Evolutionary conservation across 1,284 basidiomycete species (phyloP).

Genomic region (Peniophora sp.): DNA sequence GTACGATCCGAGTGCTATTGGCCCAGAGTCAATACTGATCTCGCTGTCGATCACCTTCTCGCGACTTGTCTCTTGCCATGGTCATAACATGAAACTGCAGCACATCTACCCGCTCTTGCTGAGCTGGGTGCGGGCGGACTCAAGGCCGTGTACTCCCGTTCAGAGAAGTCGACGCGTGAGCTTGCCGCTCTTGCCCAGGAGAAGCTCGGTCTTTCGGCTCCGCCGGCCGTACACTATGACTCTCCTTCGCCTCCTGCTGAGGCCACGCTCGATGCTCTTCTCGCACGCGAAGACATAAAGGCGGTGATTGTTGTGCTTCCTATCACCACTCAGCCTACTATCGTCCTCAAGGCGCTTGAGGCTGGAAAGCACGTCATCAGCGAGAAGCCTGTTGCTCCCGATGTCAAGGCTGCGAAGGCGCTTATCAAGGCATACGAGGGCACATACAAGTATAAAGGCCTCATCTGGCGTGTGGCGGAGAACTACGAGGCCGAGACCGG

Average conservation of each 20-base stretch:
- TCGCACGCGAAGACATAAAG: slow-evolving; percentile 57
- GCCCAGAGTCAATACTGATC: too few species aligned
- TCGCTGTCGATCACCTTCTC: too few species aligned
- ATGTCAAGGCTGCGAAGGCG: slow-evolving; percentile 52
- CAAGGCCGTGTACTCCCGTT: slow-evolving; percentile 75
- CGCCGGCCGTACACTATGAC: slow-evolving; percentile 49
- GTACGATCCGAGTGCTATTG: too few species aligned
- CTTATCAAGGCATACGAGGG: slow-evolving; percentile 63
- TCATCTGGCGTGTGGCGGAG: slow-evolving; percentile 83
- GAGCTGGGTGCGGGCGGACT: slow-evolving; percentile 41
- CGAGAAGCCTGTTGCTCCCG: slow-evolving; percentile 79
- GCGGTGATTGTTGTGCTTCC: slow-evolving; percentile 75
- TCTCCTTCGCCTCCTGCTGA: too few species aligned
- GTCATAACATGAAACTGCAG: slow-evolving; percentile 25
- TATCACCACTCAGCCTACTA: slow-evolving; percentile 63
- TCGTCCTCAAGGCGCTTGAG: slow-evolving; percentile 53
- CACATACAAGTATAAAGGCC: slow-evolving; percentile 57
- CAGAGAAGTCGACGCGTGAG: slow-evolving; percentile 48
- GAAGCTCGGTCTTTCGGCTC: slow-evolving; percentile 31
- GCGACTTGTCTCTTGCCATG: too few species aligned
- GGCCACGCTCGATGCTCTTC: slow-evolving; percentile 48
- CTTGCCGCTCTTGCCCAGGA: slow-evolving; percentile 37
- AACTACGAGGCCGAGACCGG: slow-evolving; percentile 72
- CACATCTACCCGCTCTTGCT: slow-evolving; percentile 67
- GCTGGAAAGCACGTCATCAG: slow-evolving; percentile 83